Base-by-base conservation (phyloP, 495 filamentous ascomycete species). In the Parachaetomium inaequale region DNA sequence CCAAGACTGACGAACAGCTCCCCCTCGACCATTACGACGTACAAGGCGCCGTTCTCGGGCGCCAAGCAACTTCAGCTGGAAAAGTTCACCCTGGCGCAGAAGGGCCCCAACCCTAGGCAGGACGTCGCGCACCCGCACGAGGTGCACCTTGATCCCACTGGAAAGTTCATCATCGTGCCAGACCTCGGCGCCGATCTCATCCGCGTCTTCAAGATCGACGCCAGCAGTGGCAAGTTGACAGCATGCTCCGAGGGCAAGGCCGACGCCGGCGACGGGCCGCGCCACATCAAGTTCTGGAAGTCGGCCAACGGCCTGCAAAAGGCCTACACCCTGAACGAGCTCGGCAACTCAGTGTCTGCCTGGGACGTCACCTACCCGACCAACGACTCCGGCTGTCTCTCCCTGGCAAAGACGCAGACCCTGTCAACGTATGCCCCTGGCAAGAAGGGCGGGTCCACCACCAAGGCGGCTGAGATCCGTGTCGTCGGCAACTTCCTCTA, bases 151-250 rank as follows among this genome's bases (percentile, higher is more conserved):
- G 89, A 93, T 66, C 88, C 88, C 1, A 87, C 86, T 0, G 83
- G 81, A 2, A 71, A 78, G 40, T 92, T 83, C 71, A 63, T 89
- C 42, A 67, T 92, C 1, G 78, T 85, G 12, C 87, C 89, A 1
- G 89, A 93, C 66, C 79, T 92, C 2, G 89, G 89, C 58, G 81
- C 87, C 1, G 89, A 93, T 65, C 65, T 88, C 6, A 63, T 91
- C 58, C 85, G 84, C 64, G 74, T 92, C 53, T 86, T 80, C 68
- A 73, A 52, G 80, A 87, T 78, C 65, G 75, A 86, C 61, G 68
- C 72, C 12, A 32, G 49, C 23, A 80, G 70, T 7, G 77, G 76
- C 26, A 62, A 62, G 23, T 69, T 80, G 29, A 72, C 72, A 1
- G 63, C 71, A 0, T 79, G 76, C 66, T 55, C 70, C 8, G 62